phyloP scores from a whole-genome alignment of 2,329 filamentous ascomycete genomes.

The Colletotrichum magnum region DNA sequence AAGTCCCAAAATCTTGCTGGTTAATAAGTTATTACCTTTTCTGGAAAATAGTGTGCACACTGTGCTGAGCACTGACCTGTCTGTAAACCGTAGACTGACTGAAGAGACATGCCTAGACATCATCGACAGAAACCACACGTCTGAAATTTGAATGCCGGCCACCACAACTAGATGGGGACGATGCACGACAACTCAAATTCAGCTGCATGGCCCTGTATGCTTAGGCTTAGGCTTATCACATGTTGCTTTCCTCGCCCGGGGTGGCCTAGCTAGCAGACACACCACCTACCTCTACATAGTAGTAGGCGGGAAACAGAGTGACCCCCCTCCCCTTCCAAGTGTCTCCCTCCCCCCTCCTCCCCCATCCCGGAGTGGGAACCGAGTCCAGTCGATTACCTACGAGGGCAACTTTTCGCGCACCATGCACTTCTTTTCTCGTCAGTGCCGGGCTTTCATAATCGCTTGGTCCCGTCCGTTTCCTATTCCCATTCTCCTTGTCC shows the following conservation, averaged over 20 bases:
- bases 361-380: constrained; percentile 30
- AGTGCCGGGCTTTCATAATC: constrained; percentile 8
- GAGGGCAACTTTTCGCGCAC: constrained; percentile 31
- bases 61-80: not conserved
- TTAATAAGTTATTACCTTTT: constrained; percentile 5
- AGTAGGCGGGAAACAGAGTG: not conserved
- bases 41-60: constrained; percentile 27
- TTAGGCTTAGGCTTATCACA: constrained; percentile 1
- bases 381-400: constrained; percentile 3
- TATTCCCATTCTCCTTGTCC: not conserved
- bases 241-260: constrained; percentile 24
- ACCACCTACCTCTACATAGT: constrained; percentile 3
- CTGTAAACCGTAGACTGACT: not conserved
- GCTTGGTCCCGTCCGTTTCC: not conserved
- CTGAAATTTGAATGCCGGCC: not conserved
- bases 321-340: no score
- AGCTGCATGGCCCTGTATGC: constrained; percentile 33
- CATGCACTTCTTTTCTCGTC: not conserved
- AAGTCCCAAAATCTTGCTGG: not conserved
- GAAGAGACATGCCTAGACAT: not conserved
- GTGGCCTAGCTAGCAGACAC: constrained; percentile 32
- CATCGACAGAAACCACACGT: not conserved
- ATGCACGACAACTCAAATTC: constrained; percentile 39
- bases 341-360: not conserved
- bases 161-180: constrained; percentile 7